Conservation (phyloP, 2,329 filamentous ascomycete species). For the Neofusicoccum ribis region DNA sequence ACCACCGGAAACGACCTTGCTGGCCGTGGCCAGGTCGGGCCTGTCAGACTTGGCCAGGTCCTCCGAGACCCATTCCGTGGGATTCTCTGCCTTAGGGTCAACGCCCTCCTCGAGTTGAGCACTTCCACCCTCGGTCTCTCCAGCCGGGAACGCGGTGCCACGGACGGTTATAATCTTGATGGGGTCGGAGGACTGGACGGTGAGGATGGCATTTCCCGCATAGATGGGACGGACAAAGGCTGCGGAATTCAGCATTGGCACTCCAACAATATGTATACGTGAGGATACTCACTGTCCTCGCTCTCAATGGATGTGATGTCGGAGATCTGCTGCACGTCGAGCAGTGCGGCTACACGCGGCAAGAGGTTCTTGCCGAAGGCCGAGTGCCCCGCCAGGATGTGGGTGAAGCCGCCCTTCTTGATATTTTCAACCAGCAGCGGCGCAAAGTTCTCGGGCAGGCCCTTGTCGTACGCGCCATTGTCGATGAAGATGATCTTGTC, state of each 20-base stretch:
- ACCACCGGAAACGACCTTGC: constrained; percentile 87
- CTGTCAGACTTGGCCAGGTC: constrained; percentile 90
- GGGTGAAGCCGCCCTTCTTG: constrained; percentile 91
- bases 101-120: constrained; percentile 77
- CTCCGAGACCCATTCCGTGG: constrained; percentile 90
- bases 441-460: constrained; percentile 91
- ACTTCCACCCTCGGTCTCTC: constrained; percentile 69
- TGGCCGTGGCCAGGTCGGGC: constrained; percentile 87
- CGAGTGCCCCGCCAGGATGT: constrained; percentile 86
- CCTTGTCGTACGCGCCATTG: constrained; percentile 89
- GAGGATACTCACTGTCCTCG: constrained; percentile 66
- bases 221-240: constrained; percentile 95
- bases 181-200: constrained; percentile 83
- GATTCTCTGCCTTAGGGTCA: constrained; percentile 74
- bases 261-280: constrained; percentile 14
- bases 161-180: constrained; percentile 91
- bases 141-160: constrained; percentile 84
- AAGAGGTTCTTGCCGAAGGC: constrained; percentile 96
- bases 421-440: constrained; percentile 93
- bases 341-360: constrained; percentile 84
- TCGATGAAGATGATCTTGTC: constrained; percentile 91
- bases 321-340: constrained; percentile 91
- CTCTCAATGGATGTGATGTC: constrained; percentile 84
- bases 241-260: constrained; percentile 27
- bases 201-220: constrained; percentile 94